Conservation (phyloP, 169 alveolate genomes). For the Plasmodium knowlesi region DNA sequence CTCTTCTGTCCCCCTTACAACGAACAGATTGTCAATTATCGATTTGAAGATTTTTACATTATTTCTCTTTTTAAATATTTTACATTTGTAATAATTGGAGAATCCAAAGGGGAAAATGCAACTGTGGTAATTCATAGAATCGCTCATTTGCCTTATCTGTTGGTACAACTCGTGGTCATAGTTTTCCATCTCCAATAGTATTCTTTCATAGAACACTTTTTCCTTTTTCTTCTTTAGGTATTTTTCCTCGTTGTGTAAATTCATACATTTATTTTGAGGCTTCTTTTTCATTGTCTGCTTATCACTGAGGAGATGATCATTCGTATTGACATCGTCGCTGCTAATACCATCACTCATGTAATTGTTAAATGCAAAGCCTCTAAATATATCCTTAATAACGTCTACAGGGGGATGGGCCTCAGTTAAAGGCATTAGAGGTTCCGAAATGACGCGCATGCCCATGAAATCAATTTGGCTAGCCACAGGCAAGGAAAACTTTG, state of each 20-base stretch:
- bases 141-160: conserved; percentile 70
- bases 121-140: conserved; percentile 72
- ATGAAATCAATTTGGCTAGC: conserved; percentile 81
- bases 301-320: neutral
- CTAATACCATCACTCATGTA: conserved; percentile 28
- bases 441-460: conserved; percentile 84
- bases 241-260: neutral
- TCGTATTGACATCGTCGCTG: neutral
- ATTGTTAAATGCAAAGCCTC: conserved; percentile 32
- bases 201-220: conserved; percentile 66
- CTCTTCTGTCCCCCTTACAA: conserved; percentile 81
- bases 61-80: conserved; percentile 51
- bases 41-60: conserved; percentile 76
- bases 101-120: conserved; percentile 82
- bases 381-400: conserved; percentile 43
- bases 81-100: conserved; percentile 72
- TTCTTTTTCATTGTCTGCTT: conserved; percentile 3
- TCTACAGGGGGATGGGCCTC: conserved; percentile 27
- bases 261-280: neutral
- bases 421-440: conserved; percentile 80
- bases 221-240: conserved; percentile 20
- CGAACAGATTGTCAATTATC: conserved; percentile 71
- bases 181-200: conserved; percentile 74
- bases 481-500: conserved; percentile 78
- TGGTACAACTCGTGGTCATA: conserved; percentile 58